A percentile compares a stretch with the other conserved stretches of the same genome.
These are phyloP conservation scores for Misopates orontium DNA, from an alignment of 257 asterid genomes.

Conservation along the genomic window DNA sequence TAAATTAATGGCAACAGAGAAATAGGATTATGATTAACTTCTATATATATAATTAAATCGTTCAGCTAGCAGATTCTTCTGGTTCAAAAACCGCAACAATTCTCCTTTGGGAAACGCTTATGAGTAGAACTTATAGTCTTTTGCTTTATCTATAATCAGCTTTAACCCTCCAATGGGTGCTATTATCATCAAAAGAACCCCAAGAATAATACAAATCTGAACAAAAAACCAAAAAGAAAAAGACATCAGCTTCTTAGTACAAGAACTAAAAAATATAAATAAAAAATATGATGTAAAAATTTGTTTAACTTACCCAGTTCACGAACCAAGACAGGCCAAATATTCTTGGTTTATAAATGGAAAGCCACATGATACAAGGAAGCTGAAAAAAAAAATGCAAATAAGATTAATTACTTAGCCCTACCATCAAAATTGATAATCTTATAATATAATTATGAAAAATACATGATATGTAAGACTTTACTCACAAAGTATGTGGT, in stretches of 20 bases:
- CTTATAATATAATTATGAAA: neutral
- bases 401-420: neutral
- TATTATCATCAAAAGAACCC: constrained; percentile 41
- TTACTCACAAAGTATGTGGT: constrained; percentile 87
- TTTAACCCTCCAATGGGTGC: constrained; percentile 61
- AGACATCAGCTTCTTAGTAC: neutral
- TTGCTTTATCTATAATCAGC: constrained; percentile 41
- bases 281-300: neutral
- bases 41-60: too few relatives aligned
- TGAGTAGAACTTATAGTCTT: constrained; percentile 38
- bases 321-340: constrained; percentile 19
- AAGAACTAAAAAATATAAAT: neutral
- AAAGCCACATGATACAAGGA: constrained; percentile 28
- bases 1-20: too few relatives aligned
- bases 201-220: constrained; percentile 46
- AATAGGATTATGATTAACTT: too few relatives aligned
- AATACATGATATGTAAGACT: neutral
- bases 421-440: too few relatives aligned
- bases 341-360: constrained; percentile 12
- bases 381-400: constrained; percentile 4
- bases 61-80: too few relatives aligned
- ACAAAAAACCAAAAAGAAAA: too few relatives aligned
- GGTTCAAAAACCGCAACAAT: too few relatives aligned
- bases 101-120: neutral
- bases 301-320: constrained; percentile 15